Conservation (phyloP, 345 rosid genomes). For the Schrenkiella parvula region DNA sequence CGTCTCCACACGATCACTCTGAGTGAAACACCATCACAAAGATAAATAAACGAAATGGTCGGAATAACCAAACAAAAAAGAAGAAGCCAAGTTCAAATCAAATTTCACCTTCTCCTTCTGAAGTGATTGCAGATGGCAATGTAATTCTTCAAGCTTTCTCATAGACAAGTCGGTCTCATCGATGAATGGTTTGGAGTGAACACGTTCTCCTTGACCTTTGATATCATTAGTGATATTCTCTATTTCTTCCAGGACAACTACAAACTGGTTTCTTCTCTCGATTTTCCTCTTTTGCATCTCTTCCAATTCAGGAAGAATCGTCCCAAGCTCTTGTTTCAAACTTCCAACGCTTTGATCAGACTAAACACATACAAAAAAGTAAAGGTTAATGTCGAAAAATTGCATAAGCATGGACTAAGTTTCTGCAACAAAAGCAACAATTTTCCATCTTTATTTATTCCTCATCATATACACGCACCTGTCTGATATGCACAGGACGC, state of each 20-base stretch:
- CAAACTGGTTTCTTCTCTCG: constrained; percentile 80
- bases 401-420: neutral
- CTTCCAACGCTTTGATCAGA: constrained; percentile 70
- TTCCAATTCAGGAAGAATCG: constrained; percentile 74
- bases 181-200: constrained; percentile 28
- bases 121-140: constrained; percentile 55
- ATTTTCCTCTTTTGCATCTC: constrained; percentile 77
- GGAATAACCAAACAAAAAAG: neutral
- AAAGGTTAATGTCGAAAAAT: neutral
- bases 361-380: constrained; percentile 33
- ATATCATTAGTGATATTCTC: constrained; percentile 54
- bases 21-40: constrained; percentile 16
- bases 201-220: constrained; percentile 39
- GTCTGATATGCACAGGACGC: constrained; percentile 82
- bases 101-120: constrained; percentile 68
- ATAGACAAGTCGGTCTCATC: constrained; percentile 78
- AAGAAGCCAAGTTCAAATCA: neutral
- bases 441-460: neutral
- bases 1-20: constrained; percentile 68
- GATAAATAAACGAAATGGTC: neutral
- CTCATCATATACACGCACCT: constrained; percentile 41
- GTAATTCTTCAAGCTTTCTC: constrained; percentile 74
- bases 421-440: neutral
- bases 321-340: constrained; percentile 78
- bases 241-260: constrained; percentile 57